Evolutionary conservation across 352 stramenopile species (phyloP).

Genomic region (Sclerospora graminicola): DNA sequence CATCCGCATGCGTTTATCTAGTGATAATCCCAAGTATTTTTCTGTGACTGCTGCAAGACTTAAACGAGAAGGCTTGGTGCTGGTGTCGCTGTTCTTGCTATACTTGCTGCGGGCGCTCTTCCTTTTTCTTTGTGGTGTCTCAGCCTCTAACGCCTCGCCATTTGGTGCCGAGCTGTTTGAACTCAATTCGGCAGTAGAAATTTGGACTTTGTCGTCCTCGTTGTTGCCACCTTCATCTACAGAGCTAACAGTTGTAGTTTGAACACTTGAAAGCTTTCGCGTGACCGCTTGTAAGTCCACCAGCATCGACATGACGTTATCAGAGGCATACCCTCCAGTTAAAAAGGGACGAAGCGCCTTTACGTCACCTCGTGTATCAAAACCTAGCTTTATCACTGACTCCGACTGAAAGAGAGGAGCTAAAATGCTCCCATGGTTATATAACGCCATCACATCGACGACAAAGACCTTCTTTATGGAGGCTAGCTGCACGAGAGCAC

Average conservation of each 20-base stretch:
- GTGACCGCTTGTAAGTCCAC: constrained; percentile 47
- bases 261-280: constrained; percentile 19
- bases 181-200: not conserved
- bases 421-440: constrained; percentile 22
- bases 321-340: constrained; percentile 6
- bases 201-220: constrained; percentile 3
- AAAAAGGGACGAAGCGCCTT: constrained; percentile 44
- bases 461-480: constrained; percentile 48
- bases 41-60: constrained; percentile 42
- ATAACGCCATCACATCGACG: constrained; percentile 46
- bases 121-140: constrained; percentile 10
- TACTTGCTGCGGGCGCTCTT: constrained; percentile 23
- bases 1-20: constrained; percentile 67
- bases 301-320: constrained; percentile 35
- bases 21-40: constrained; percentile 43
- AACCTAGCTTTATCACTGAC: constrained; percentile 55
- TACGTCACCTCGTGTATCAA: constrained; percentile 59
- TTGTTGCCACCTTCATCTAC: constrained; percentile 1
- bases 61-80: constrained; percentile 18
- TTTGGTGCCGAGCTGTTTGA: constrained; percentile 1
- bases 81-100: constrained; percentile 2
- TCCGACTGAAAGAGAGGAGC: constrained; percentile 33
- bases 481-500: constrained; percentile 59
- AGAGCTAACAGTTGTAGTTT: constrained; percentile 1
- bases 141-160: constrained; percentile 4